Base-by-base conservation (phyloP, 352 stramenopile genomes). In the Phytophthora fragariae region DNA sequence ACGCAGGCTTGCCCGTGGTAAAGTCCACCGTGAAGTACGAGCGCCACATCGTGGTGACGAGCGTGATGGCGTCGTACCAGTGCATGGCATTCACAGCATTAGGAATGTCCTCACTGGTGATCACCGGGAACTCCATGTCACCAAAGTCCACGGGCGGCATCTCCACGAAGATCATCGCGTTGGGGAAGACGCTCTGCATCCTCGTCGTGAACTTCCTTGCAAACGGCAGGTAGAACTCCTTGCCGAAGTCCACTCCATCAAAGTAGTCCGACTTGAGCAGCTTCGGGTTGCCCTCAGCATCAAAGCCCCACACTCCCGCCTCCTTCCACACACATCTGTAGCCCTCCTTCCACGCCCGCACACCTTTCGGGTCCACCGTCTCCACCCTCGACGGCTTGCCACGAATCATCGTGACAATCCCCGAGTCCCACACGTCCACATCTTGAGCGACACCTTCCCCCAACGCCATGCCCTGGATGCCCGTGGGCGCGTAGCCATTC, bases 1-100 rank as follows among this genome's bases (percentile, higher is more conserved):
- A 91, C 1, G 82, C 87, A 8, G 79, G 84, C 39, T 77, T 73
- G 49, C 85, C 85, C 9, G 79, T 90, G 10, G 63, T 33, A 27
- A 80, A 79, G 60, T 96, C 89, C 1, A 95, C 75, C 0, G 80
- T 89, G 55, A 97, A 92, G 66, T 85, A 93, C 24, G 89, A 79
- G 17, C 80, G 64, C 82, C 85, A 95, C 12, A 56, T 72, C 29
- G 83, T 83, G 5, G 92, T 62, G 46, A 98, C 91, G 8, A 98
- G 75, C 62, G 92, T 97, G 17, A 93, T 77, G 3, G 76, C 85
- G 66, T 98, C 92, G 78, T 98, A 98, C 89, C 90, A 98, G 73
- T 98, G 92, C 29, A 84, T 95, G n/a, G 86, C 88, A 52, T 94
- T 95, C 46, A 93, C 82, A 1, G 83, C 86, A 31, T 79, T 78